These are phyloP conservation scores for Croton laevigatus DNA, from an alignment of 441 rosid species.

Conservation along the genomic window DNA sequence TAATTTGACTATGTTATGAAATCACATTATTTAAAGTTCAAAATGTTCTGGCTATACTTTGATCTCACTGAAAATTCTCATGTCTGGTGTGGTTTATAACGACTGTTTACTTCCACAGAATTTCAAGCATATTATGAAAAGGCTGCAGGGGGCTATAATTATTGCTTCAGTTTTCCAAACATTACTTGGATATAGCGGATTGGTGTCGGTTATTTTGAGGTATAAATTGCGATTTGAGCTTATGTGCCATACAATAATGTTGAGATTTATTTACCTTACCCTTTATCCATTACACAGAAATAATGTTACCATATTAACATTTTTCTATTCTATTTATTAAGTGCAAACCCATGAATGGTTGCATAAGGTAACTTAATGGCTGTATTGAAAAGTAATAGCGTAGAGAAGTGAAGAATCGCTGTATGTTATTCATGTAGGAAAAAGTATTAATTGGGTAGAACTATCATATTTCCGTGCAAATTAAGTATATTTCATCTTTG, in stretches of 20 bases:
- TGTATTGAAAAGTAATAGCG: slow-evolving; percentile 3
- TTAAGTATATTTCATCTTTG: background rate
- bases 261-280: background rate
- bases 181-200: slow-evolving; percentile 86
- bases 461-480: background rate
- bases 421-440: background rate
- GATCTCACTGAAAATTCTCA: background rate
- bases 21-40: slow-evolving; percentile 3
- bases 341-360: background rate
- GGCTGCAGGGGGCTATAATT: slow-evolving; percentile 84
- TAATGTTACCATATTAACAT: background rate
- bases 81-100: background rate
- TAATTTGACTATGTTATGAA: background rate
- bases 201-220: slow-evolving; percentile 80
- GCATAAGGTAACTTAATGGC: background rate
- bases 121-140: slow-evolving; percentile 94
- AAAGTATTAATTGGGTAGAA: background rate
- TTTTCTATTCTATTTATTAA: background rate
- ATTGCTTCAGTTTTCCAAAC: slow-evolving; percentile 84
- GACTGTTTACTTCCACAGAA: slow-evolving; percentile 45
- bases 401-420: background rate
- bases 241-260: background rate
- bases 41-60: background rate
- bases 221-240: slow-evolving; percentile 28
- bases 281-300: background rate